Conservation (phyloP, 352 stramenopile species). For the Phytophthora sojae region DNA sequence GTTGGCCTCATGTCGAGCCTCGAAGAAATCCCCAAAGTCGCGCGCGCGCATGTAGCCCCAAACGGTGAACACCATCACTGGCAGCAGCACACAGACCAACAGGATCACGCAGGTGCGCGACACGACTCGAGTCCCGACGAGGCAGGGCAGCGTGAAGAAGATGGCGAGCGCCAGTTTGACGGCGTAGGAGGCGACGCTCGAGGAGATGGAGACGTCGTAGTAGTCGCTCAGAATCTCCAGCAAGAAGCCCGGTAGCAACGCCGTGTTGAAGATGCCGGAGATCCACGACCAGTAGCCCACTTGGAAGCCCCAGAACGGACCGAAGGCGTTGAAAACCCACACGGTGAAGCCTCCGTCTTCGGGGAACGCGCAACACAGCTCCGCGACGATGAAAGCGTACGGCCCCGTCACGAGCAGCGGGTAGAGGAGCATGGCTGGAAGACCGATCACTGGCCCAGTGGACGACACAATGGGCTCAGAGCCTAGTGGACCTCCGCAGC, state of each 20-base stretch:
- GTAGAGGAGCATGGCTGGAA: slow-evolving; percentile 64
- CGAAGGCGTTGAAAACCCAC: slow-evolving; percentile 77
- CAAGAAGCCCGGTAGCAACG: slow-evolving; percentile 53
- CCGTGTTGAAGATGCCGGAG: slow-evolving; percentile 61
- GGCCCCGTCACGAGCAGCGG: slow-evolving; percentile 69
- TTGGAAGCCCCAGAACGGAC: slow-evolving; percentile 82
- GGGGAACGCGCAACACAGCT: slow-evolving; percentile 76
- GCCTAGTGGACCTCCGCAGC: slow-evolving; percentile 54
- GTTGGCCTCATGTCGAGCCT: slow-evolving; percentile 72
- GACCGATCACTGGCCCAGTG: slow-evolving; percentile 59
- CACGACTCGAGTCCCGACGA: slow-evolving; percentile 47
- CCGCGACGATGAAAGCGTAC: slow-evolving; percentile 65
- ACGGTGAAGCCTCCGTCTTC: slow-evolving; percentile 79
- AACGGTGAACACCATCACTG: slow-evolving; percentile 85
- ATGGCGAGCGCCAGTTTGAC: slow-evolving; percentile 45
- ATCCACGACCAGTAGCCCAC: slow-evolving; percentile 88
- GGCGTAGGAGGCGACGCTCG: slow-evolving; percentile 32
- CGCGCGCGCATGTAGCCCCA: slow-evolving; percentile 46
- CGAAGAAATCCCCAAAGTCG: slow-evolving; percentile 91
- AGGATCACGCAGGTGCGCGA: slow-evolving; percentile 39
- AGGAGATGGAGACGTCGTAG: slow-evolving; percentile 39
- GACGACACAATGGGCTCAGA: slow-evolving; percentile 67
- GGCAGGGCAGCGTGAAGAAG: slow-evolving; percentile 39
- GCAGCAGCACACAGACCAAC: slow-evolving; percentile 57
- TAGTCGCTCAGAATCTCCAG: slow-evolving; percentile 49